Conservation (phyloP, 2,329 filamentous ascomycete species). For the Colletotrichum sp. region DNA sequence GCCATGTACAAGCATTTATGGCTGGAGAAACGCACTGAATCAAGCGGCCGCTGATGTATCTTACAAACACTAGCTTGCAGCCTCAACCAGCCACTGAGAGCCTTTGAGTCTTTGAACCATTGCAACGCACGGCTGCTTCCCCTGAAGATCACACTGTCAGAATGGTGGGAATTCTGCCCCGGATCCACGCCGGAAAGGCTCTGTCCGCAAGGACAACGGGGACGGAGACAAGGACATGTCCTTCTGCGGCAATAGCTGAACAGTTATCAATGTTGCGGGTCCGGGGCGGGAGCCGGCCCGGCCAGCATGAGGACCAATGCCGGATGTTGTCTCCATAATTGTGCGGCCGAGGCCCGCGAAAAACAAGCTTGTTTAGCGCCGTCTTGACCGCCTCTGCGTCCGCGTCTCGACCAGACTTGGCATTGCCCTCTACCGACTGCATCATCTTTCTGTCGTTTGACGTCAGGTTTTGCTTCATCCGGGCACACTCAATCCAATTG, state of each 20-base stretch:
- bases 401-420: neutral
- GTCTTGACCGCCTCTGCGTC: neutral
- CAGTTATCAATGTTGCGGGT: neutral
- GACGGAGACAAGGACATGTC: neutral
- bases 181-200: neutral
- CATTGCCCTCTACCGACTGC: neutral
- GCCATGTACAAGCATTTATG: neutral
- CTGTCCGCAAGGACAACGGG: neutral
- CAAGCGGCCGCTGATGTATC: neutral
- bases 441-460: neutral
- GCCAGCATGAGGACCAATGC: neutral
- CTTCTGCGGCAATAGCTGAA: neutral
- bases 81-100: neutral
- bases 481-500: neutral
- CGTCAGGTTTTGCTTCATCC: neutral
- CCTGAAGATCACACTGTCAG: neutral
- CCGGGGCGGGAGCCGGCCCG: neutral
- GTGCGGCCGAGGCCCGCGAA: constrained; percentile 11
- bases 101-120: neutral
- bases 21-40: neutral
- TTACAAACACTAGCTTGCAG: neutral
- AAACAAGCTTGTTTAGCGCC: constrained; percentile 21
- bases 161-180: neutral
- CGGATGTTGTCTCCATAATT: neutral
- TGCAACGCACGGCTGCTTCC: neutral